Evolutionary conservation across 2,329 filamentous ascomycete species (phyloP), one percentile per base, ranked within the genome.

Genomic region (Claviceps arundinis): DNA sequence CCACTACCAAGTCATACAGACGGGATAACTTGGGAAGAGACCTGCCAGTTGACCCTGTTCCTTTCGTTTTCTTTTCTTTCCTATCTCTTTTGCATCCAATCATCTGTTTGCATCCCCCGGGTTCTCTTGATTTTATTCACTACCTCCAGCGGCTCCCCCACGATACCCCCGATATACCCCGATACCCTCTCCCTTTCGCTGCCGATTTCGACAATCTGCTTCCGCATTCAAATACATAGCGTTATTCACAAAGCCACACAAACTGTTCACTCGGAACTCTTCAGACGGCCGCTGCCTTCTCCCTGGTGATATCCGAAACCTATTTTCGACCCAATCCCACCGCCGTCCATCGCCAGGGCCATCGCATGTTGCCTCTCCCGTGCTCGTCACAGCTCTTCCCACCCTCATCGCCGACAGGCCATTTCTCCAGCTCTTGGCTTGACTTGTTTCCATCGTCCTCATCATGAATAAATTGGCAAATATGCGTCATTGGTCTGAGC

Each of bases 391-490:
- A 46, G 14, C 30, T 46, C 24, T 46, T 47, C 40, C 47, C 30
- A 45, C 34, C 45, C 41, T 37, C 44, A 24, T 19, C 53, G 50
- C 56, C 54, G 53, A 48, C 43, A 53, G 30, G 24, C 8, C 5
- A 8, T 46, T 2, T 11, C 5, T 37, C 17, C n/a, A 40, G 16
- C 9, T 11, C 19, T 45, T 24, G 34, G 19, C 11, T 44, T 44
- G 2, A 3, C n/a, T 19, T 30, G 17, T n/a, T 13, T 42, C 46
- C 7, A 34, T 30, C 50, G 53, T 52, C 50, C 58, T 57, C 75
- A 81, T 63, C 64, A 84, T 84, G 81, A 84, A 84, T 72, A 84
- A 84, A 71, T 69, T 84, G 69, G 78, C 79, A 68, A 82, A 82
- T 65, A 83, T 84, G 80, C 79, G 81, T 74, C 79, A 83, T 73